Evolutionary conservation across 345 rosid species (phyloP), one percentile per base, ranked within the genome.

Genomic region (Euphorbia lathyris): DNA sequence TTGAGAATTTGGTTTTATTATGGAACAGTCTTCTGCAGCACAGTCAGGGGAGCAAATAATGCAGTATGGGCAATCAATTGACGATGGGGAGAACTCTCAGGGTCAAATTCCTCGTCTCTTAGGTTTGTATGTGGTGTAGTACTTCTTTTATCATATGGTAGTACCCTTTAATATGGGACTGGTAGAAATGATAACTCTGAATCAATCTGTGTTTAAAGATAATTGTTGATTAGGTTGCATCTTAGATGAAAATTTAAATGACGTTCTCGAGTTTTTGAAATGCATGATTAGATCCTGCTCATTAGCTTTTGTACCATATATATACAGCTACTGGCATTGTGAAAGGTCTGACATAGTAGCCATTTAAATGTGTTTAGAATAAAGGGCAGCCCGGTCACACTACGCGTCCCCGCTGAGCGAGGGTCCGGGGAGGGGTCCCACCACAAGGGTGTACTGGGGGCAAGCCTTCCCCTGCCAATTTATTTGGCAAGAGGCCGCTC

Each of bases 91-190:
- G 67, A 77, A 68, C 67, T 65, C 71, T 65, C 87, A 68, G 74
- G 94, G 94, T 63, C 88, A 86, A 75, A 90, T 95, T 82, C 92
- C 98, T 40, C 89, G 77, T 66, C 94, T 92, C 76, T 86, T 92
- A 77, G 98, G 99, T 95, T 38, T 58, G 88, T 74, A 50, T 22
- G 47, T 69, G 27, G 17, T 42, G 36, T 32, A 16, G 16, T 51
- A 13, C 8, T 14, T 36, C 16, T 26, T 27, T 58, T 27, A 1
- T n/a, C 29, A 9, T 1, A n/a, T 6, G 66, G 27, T 10, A 66
- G 60, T 13, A 26, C 47, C 22, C 27, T 23, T 12, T n/a, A 3
- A 29, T 9, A 19, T 9, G 45, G 11, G 0, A 55, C 30, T 66
- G 43, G 59, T 30, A 66, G 20, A 52, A 65, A 38, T 66, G 29